Base-by-base conservation (phyloP, 139 green algal genomes). In the Auxenochlorella pyrenoidosa region DNA sequence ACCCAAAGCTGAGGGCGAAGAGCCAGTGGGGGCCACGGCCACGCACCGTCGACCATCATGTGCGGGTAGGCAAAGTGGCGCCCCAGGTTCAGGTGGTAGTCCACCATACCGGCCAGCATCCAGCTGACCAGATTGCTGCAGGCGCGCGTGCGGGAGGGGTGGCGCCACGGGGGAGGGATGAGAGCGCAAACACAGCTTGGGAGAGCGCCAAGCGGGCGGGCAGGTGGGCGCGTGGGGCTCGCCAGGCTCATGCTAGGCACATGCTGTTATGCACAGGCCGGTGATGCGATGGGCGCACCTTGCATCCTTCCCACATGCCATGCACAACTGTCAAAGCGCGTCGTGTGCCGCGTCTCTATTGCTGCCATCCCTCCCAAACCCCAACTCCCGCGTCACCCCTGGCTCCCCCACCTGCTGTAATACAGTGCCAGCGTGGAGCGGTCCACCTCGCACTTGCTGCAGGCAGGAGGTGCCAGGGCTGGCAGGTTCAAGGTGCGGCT, bases 61-160 rank as follows among this genome's bases (percentile, higher is more conserved):
- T 90, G 87, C 3, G 87, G 87, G 82, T 90, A 90, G 38, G 87
- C 71, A 75, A 88, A 90, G 82, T 90, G 87, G 38, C 83, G 82
- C 0, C 75, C 73, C 54, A 88, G 77, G 47, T 36, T 51, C n/a
- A 88, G 32, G 82, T 85, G 82, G 73, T 90, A 90, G 28, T 90
- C 87, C 21, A 90, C 63, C 66, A 90, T 78, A 38, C 87, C 87
- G 0, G 82, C 87, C 51, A 79, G 19, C 54, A 78, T 32, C 87
- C 87, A 90, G 75, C 83, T 76, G 15, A 90, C 54, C n/a, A 83
- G 41, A 40, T 90, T 90, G 82, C 60, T 54, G 65, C 58, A 79
- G 63, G 79, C 79, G 86, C 47, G 47, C 8, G 47, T 6, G 47
- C 47, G 34, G 5, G n/a, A n/a, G n/a, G 26, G 22, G 63, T 5